These are phyloP conservation scores for Escallonia herrerae DNA, from an alignment of 129 eudicot genomes.

Conservation along the genomic window DNA sequence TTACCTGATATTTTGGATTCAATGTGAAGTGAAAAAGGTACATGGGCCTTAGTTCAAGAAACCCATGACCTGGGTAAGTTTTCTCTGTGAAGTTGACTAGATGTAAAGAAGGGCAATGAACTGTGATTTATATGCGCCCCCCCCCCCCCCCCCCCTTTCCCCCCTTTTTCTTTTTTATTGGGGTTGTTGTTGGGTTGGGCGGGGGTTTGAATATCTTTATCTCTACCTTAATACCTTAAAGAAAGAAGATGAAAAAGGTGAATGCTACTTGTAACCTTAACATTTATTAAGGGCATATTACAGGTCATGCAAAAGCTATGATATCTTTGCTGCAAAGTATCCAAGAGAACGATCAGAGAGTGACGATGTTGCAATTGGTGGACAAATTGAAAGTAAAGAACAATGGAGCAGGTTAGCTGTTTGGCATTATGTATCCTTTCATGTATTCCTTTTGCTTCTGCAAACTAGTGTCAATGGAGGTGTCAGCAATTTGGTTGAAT, in stretches of 20 bases:
- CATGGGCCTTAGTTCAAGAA: neutral
- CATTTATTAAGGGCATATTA: conserved; percentile 12
- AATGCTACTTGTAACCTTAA: conserved; percentile 2
- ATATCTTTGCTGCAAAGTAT: conserved; percentile 66
- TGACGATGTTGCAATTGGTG: conserved; percentile 88
- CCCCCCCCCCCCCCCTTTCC: too few relatives aligned
- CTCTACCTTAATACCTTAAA: neutral
- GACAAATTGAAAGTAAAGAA: conserved; percentile 76
- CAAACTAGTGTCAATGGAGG: too few relatives aligned
- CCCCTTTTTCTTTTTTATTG: too few relatives aligned
- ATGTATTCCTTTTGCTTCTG: neutral
- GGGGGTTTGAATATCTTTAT: neutral
- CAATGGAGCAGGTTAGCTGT: conserved; percentile 57
- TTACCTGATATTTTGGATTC: too few relatives aligned
- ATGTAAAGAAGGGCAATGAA: neutral
- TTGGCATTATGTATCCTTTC: neutral
- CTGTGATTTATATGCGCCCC: neutral
- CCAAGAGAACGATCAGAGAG: conserved; percentile 78
- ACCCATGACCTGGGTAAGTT: neutral
- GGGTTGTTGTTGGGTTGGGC: too few relatives aligned
- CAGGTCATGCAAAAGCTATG: conserved; percentile 71
- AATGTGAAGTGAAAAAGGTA: neutral
- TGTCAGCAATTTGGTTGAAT: too few relatives aligned
- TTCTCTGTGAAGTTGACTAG: neutral
- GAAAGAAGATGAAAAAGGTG: neutral